Base-by-base conservation (phyloP, 176 grass and related monocot species). In the Alopecurus myosuroides region DNA sequence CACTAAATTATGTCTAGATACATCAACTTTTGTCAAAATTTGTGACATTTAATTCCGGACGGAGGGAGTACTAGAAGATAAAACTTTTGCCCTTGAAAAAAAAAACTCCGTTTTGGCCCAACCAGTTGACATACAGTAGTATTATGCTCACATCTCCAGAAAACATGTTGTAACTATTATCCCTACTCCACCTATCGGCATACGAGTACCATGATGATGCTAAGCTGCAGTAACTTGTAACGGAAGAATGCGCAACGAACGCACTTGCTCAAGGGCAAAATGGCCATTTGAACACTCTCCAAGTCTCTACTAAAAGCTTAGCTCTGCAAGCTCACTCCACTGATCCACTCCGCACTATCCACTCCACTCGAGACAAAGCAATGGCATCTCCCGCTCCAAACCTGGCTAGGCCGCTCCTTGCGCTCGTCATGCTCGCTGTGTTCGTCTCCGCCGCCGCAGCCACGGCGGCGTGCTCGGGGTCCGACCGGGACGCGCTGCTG, bases 401-500 rank as follows among this genome's bases (percentile, higher is more conserved):
- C 11, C 78, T 60, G 1, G 61, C 30, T 15, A 77, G 70, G 17
- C 48, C 60, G 41, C 79, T 92, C 20, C 70, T 88, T 2, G 30
- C 77, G 20, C 70, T 84, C 45, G 35, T 41, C 20, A n/a, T 45
- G 44, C 5, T 69, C 26, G 26, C 39, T 49, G 19, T 72, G 50
- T 3, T 85, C 41, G 62, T 71, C 50, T 81, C 73, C 63, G 23
- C 70, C 30, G 51, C 77, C 0, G 41, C 35, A 0, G 44, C 66
- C 23, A 30, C 79, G 6, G 45, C 49, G 10, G 10, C 33, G 11
- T 94, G 88, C 85, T 73, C 82, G 18, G 58, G 52, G 8, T 9
- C 49, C 2, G 92, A 97, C 40, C 88, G 81, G 11, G 78, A 85
- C 46, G 94, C 94, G 52, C 86, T 97, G 53, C 89, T 94, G 0